These are phyloP conservation scores for Aureobasidium sp. DNA, from an alignment of 2,329 filamentous ascomycete genomes.

Conservation along the genomic window DNA sequence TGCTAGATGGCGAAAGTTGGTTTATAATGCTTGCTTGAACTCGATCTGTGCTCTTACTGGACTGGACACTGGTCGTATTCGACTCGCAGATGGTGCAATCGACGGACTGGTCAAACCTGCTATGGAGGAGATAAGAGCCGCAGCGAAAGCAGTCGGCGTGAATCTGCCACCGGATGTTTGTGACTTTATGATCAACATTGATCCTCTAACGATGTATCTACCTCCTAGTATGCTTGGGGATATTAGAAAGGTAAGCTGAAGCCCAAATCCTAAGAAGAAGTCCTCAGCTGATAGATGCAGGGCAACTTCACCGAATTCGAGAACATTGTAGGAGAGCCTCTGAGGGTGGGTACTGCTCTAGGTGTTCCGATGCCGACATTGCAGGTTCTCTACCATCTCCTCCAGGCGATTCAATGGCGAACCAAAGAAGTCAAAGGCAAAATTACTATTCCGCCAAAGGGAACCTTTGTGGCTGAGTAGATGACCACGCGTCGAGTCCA, in stretches of 20 bases:
- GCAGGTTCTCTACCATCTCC: conserved; percentile 41
- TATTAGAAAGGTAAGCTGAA: conserved; percentile 32
- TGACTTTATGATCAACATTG: conserved; percentile 40
- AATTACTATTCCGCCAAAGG: conserved; percentile 14
- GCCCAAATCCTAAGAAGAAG: too few relatives aligned
- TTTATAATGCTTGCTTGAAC: conserved; percentile 44
- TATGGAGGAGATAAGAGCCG: conserved; percentile 45
- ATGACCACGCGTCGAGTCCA: background rate
- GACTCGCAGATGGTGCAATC: conserved; percentile 27
- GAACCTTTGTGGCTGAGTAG: conserved; percentile 17
- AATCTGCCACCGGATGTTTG: conserved; percentile 38
- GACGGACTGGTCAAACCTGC: conserved; percentile 42
- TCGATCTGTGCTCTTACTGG: conserved; percentile 44
- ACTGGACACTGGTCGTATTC: conserved; percentile 43
- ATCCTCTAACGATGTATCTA: conserved; percentile 44
- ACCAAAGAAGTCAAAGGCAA: conserved; percentile 13
- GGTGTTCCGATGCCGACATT: conserved; percentile 47
- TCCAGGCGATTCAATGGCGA: conserved; percentile 42
- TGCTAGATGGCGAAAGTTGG: conserved; percentile 42
- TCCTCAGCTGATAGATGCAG: conserved; percentile 17
- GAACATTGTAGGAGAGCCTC: conserved; percentile 50
- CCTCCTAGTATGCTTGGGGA: conserved; percentile 51
- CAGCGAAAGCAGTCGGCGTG: conserved; percentile 34
- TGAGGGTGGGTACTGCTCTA: conserved; percentile 42
- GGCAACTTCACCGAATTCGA: conserved; percentile 52